Evolutionary conservation across 371 early-diverging fungal genomes (phyloP).

Genomic region (Rhizomucor miehei): DNA sequence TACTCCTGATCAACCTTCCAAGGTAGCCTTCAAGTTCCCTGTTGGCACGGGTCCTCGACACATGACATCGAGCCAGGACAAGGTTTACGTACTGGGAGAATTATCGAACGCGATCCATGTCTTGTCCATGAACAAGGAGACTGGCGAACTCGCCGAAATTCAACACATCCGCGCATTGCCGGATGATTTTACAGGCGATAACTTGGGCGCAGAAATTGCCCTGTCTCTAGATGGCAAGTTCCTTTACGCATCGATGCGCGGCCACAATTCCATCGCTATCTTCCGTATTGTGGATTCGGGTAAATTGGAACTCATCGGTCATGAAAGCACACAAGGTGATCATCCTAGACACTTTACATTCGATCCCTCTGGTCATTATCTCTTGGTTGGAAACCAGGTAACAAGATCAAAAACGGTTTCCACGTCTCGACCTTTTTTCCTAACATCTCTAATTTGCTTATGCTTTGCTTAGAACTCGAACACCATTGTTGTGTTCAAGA

Average conservation of each 20-base stretch:
- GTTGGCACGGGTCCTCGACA: conserved; percentile 47
- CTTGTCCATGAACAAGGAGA: conserved; percentile 28
- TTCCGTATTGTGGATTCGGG: conserved; percentile 26
- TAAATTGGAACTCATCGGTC: conserved; percentile 26
- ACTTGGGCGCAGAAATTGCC: conserved; percentile 39
- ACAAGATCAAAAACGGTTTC: too few relatives aligned
- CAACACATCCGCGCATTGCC: conserved; percentile 34
- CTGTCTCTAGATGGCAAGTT: conserved; percentile 34
- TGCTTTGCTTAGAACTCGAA: conserved; percentile 28
- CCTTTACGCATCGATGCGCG: conserved; percentile 40
- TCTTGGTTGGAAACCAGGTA: conserved; percentile 44
- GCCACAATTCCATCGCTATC: conserved; percentile 32
- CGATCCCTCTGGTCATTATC: conserved; percentile 38
- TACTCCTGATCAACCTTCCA: conserved; percentile 4
- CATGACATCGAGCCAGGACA: conserved; percentile 22
- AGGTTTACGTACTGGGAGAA: conserved; percentile 37
- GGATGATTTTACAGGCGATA: conserved; percentile 20
- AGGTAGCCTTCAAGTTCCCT: conserved; percentile 22
- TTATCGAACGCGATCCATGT: conserved; percentile 32
- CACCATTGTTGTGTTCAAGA: conserved; percentile 35
- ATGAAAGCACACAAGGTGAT: conserved; percentile 29
- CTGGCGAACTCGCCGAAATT: conserved; percentile 28
- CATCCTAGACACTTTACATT: conserved; percentile 43
- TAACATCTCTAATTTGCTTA: too few relatives aligned
- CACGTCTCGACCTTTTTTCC: too few relatives aligned